Evolutionary conservation across 1,139 yeast species (phyloP), one percentile per base, ranked within the genome.

Genomic region (Spathaspora sp.): DNA sequence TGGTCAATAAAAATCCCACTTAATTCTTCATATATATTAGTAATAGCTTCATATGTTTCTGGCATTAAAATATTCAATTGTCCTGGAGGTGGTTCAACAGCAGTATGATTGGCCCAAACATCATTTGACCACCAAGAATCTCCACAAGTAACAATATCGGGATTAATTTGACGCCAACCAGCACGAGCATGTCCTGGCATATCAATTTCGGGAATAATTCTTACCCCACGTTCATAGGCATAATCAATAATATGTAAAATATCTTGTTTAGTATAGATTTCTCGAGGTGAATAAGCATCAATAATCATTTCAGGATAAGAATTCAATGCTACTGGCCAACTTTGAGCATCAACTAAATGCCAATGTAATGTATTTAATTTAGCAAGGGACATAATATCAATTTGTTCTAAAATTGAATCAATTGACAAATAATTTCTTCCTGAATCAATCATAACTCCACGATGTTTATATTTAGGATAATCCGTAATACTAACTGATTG

Each of bases 101-200:
- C 74, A 17, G 68, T 63, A 43, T 58, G 63, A 18, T 46, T 48
- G 4, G 54, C 55, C 57, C 58, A 57, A 20, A 53, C 59, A 42
- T 61, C 67, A 42, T 58, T 56, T 10, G 63, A 51, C 51, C 51
- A 49, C 74, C 74, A 70, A 60, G 66, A 63, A 1, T 62, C 56
- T 1, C 61, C 67, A 58, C 79, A 74, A 9, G 68, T 61, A 16
- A 74, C 60, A 27, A 73, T 51, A 8, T 58, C 56, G 1, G 70
- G 63, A 48, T 72, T 69, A 16, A 72, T 58, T 46, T 61, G 65
- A 37, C 55, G 56, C 74, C 76, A 76, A 2, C 81, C 81, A 10
- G 78, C 69, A 34, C 70, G 61, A 8, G 78, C 63, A 55, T 76
- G 81, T 2, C 78, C 80, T 1, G 81, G 81, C 61, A 73, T 57